phyloP scores from a whole-genome alignment of 2,329 filamentous ascomycete genomes.

The Dactylellina sp. region DNA sequence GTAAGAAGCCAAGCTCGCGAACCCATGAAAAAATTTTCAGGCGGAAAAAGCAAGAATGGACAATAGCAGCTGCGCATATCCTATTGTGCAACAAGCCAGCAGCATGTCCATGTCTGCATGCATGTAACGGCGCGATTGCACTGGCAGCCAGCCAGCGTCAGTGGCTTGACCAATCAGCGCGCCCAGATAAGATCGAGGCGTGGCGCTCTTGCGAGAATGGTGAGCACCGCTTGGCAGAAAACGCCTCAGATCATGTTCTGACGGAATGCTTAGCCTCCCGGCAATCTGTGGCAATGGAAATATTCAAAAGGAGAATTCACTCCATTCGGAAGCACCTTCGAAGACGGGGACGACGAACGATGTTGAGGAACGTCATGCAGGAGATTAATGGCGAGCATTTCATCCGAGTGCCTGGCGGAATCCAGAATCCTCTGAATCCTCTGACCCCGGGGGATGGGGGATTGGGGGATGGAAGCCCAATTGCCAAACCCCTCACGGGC shows the following conservation, averaged over 20 bases:
- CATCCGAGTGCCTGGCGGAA: slow-evolving; percentile 26
- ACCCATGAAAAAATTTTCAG: slow-evolving; percentile 49
- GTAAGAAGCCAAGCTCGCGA: slow-evolving; percentile 42
- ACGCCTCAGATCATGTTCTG: slow-evolving; percentile 45
- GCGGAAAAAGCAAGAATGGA: slow-evolving; percentile 44
- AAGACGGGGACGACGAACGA: background rate
- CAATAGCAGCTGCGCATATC: slow-evolving; percentile 40
- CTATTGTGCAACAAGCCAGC: slow-evolving; percentile 53
- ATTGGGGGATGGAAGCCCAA: too few relatives aligned
- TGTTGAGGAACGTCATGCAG: slow-evolving; percentile 8
- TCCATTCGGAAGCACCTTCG: background rate
- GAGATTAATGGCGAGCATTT: slow-evolving; percentile 10
- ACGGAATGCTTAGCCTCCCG: slow-evolving; percentile 43
- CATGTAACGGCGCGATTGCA: slow-evolving; percentile 57
- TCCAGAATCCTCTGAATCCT: slow-evolving; percentile 16
- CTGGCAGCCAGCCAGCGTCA: slow-evolving; percentile 42
- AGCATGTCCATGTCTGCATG: slow-evolving; percentile 53
- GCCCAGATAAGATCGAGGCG: slow-evolving; percentile 52
- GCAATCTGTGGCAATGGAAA: slow-evolving; percentile 5
- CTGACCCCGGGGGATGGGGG: slow-evolving; percentile 9
- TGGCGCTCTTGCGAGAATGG: slow-evolving; percentile 39
- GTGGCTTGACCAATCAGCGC: slow-evolving; percentile 54
- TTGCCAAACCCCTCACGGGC: slow-evolving; percentile 32
- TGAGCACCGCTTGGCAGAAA: slow-evolving; percentile 52
- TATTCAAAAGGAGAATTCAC: slow-evolving; percentile 6